Evolutionary conservation across 2,329 filamentous ascomycete genomes (phyloP), one percentile per base, ranked within the genome.

Genomic region (Fusarium secorum): DNA sequence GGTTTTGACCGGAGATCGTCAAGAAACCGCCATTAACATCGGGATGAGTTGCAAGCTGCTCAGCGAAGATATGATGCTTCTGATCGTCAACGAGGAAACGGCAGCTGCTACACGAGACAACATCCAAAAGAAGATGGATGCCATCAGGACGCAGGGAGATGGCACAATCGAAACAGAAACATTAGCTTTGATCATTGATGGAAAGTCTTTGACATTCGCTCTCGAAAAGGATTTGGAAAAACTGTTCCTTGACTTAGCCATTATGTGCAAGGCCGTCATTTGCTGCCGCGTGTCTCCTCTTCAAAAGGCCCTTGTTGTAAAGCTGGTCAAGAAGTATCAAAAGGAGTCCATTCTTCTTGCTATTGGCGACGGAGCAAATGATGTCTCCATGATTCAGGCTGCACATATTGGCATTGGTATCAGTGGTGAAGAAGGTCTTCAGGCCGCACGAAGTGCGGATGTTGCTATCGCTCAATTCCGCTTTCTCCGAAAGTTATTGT

Each of bases 331-430:
- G 83, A 93, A 94, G 74, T 89, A 89, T 73, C 93, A 97, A 79
- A 89, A 96, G 73, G 93, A 98, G 79, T 90, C 94, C 17, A 94
- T 99, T 74, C 89, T 98, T 57, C 89, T 99, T 54, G 96, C 96
- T 55, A 98, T 99, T 79, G 96, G 96, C 74, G 96, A 99, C 77
- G 96, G 96, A 72, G 96, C 96, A 49, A 99, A 99, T 82, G 96
- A 99, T 78, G 96, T 99, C n/a, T 98, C 95, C 22, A 99, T 99
- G 96, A 99, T 99, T 60, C 96, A 99, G 84, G 96, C 96, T 15
- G 96, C 96, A 17, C 96, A 99, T 79, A 97, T 99, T 72, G 96
- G 96, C 71, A 93, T 99, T 46, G 96, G 96, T 81, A 99, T 99
- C 81, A 97, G 94, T 78, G 96, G 96, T 81, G 89, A 97, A 71